Conservation (phyloP, 1,139 yeast species). For the Candida pseudoviswanathii region DNA sequence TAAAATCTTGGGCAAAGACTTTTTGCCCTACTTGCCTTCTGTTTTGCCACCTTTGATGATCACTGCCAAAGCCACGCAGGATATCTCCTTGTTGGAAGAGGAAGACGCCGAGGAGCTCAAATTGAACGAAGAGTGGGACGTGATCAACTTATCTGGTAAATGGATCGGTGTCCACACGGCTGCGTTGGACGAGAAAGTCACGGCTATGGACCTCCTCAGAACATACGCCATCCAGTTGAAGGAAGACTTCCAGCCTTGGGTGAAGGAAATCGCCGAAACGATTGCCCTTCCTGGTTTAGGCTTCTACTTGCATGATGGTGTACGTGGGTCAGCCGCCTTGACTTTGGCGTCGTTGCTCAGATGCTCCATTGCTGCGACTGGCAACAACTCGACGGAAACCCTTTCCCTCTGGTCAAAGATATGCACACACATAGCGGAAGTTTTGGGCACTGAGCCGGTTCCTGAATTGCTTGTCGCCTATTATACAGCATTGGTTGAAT, state of each 20-base stretch:
- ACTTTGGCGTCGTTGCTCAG: conserved; percentile 77
- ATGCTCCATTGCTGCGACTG: conserved; percentile 67
- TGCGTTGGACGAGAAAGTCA: conserved; percentile 85
- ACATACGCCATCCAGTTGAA: conserved; percentile 87
- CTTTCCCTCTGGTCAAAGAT: conserved; percentile 73
- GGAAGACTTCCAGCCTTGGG: conserved; percentile 82
- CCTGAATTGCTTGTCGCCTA: conserved; percentile 81
- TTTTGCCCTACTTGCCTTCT: conserved; percentile 82
- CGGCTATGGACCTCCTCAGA: conserved; percentile 86
- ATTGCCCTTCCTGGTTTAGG: conserved; percentile 87
- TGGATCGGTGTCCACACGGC: conserved; percentile 95
- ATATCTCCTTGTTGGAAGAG: conserved; percentile 83
- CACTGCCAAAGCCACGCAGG: conserved; percentile 89
- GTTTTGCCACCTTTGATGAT: conserved; percentile 85
- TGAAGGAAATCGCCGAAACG: conserved; percentile 73
- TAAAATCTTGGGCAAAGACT: conserved; percentile 80
- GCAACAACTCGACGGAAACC: conserved; percentile 57
- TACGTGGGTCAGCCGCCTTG: conserved; percentile 85
- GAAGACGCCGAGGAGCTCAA: conserved; percentile 82
- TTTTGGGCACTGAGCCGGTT: conserved; percentile 76
- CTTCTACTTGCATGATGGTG: conserved; percentile 92
- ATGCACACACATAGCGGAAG: conserved; percentile 66
- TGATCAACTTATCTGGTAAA: conserved; percentile 86
- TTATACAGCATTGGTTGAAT: conserved; percentile 70
- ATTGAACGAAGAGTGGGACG: conserved; percentile 94